Conservation (phyloP, 257 asterid species). For the Nicotiana attenuata region DNA sequence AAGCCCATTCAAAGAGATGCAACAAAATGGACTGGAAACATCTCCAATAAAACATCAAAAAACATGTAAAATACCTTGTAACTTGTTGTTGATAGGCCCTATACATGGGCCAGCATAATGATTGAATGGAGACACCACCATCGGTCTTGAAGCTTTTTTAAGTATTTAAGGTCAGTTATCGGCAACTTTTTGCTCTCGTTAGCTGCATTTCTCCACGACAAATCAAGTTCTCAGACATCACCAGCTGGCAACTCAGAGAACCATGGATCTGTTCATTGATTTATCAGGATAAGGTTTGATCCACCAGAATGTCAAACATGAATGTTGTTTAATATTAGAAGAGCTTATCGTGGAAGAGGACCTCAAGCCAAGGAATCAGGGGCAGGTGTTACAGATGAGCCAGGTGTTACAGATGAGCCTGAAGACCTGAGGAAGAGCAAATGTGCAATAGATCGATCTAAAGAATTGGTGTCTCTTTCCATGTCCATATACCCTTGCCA, state of each 20-base stretch:
- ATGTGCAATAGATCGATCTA: slow-evolving; percentile 81
- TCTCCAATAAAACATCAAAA: background rate
- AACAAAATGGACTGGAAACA: background rate
- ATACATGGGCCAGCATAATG: background rate
- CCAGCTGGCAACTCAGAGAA: slow-evolving; percentile 22
- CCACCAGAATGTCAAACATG: slow-evolving; percentile 10
- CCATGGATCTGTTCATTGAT: slow-evolving; percentile 36
- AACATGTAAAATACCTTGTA: background rate
- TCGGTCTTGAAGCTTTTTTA: background rate
- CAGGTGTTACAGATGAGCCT: background rate
- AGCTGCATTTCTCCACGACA: slow-evolving; percentile 22
- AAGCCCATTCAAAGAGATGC: background rate
- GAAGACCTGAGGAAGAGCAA: slow-evolving; percentile 63
- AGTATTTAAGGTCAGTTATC: background rate
- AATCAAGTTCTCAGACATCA: slow-evolving; percentile 25
- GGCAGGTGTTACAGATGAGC: slow-evolving; percentile 24
- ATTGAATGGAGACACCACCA: background rate
- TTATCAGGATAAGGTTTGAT: slow-evolving; percentile 17
- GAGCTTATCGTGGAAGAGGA: slow-evolving; percentile 34
- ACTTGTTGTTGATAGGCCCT: background rate
- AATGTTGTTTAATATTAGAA: background rate
- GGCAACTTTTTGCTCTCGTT: slow-evolving; percentile 10
- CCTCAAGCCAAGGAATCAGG: slow-evolving; percentile 23
- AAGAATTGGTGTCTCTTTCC: slow-evolving; percentile 70
- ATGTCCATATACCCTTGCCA: slow-evolving; percentile 45